Evolutionary conservation across 2,329 filamentous ascomycete species (phyloP).

Genomic region (Metarhizium rileyi): DNA sequence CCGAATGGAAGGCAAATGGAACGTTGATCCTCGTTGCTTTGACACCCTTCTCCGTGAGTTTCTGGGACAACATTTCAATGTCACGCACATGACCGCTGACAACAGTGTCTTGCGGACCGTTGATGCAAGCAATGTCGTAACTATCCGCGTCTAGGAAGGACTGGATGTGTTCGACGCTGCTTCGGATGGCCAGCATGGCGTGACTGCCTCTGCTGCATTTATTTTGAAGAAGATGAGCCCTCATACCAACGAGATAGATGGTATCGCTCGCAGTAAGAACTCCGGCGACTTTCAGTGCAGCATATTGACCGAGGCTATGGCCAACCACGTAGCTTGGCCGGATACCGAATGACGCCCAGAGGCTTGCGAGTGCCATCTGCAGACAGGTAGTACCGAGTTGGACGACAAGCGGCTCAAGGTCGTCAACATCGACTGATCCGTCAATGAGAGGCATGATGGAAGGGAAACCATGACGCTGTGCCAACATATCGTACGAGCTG

Average conservation of each 20-base stretch:
- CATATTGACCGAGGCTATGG: conserved; percentile 36
- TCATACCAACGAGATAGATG: conserved; percentile 59
- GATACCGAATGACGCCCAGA: conserved; percentile 45
- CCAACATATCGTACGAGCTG: conserved; percentile 35
- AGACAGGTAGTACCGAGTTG: conserved; percentile 44
- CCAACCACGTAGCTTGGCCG: conserved; percentile 45
- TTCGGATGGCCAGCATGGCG: conserved; percentile 39
- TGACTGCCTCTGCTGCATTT: conserved; percentile 60
- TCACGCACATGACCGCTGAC: conserved; percentile 42
- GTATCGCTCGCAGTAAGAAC: conserved; percentile 63
- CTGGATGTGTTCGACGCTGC: conserved; percentile 27
- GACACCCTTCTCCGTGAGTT: conserved; percentile 21
- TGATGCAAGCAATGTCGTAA: conserved; percentile 45
- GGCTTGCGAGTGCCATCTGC: conserved; percentile 45
- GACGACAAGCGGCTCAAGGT: conserved; percentile 22
- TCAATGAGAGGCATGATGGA: conserved; percentile 40
- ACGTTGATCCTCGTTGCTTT: conserved; percentile 39
- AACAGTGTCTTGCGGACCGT: conserved; percentile 63
- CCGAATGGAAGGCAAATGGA: conserved; percentile 44
- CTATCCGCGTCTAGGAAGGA: conserved; percentile 12
- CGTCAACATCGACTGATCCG: conserved; percentile 16
- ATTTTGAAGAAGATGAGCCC: conserved; percentile 56
- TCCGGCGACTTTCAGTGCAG: conserved; percentile 54
- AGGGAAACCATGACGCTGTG: conserved; percentile 39
- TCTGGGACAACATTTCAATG: conserved; percentile 35